These are phyloP conservation scores for Corylus americana DNA, from an alignment of 306 rosid genomes.

Conservation along the genomic window DNA sequence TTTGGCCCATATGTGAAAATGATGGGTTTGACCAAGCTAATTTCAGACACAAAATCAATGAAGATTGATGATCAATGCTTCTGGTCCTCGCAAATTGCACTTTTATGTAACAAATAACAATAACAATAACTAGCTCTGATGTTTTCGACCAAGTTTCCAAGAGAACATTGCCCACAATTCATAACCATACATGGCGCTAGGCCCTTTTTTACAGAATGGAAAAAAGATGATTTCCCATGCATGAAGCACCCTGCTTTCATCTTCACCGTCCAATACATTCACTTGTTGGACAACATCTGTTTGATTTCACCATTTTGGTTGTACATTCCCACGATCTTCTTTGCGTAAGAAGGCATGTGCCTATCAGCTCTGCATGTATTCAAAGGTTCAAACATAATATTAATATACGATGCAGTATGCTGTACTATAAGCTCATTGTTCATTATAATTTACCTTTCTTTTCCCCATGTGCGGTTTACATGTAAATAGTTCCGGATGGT, in stretches of 20 bases:
- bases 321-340: slow-evolving; percentile 82
- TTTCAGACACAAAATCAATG: too few species aligned
- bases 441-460: slow-evolving; percentile 62
- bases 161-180: background rate
- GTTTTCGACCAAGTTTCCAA: background rate
- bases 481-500: slow-evolving; percentile 88
- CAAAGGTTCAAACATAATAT: slow-evolving; percentile 21
- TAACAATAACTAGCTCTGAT: too few species aligned
- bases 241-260: slow-evolving; percentile 1
- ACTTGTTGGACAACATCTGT: slow-evolving; percentile 60
- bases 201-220: background rate
- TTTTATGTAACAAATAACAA: too few species aligned
- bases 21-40: too few species aligned
- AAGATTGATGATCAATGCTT: too few species aligned
- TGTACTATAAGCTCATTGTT: background rate
- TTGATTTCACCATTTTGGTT: slow-evolving; percentile 87
- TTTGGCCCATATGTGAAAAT: too few species aligned
- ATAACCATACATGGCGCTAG: background rate
- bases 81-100: too few species aligned
- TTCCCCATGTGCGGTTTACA: slow-evolving; percentile 79
- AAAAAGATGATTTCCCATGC: background rate
- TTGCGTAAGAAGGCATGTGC: slow-evolving; percentile 83
- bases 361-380: slow-evolving; percentile 75
- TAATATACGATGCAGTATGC: slow-evolving; percentile 12
- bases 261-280: slow-evolving; percentile 7